Percentiles rank a stretch among this genome's conserved stretches.
Conservation (phyloP, 2,329 filamentous ascomycete species). For the Hymenoscyphus occultus region DNA sequence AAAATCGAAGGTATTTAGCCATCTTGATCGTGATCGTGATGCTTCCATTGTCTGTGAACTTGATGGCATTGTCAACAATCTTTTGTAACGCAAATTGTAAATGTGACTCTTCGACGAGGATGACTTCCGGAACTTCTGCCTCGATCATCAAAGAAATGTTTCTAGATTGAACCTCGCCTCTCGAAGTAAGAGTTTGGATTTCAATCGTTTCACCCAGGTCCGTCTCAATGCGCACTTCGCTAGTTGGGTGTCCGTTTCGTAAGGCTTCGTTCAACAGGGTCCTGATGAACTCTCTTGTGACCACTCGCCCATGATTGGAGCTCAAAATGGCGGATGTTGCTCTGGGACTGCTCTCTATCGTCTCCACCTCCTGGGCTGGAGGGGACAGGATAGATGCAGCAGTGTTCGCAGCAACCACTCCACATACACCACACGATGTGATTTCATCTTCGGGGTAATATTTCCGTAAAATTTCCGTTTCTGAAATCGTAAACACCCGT, state of each 20-base stretch:
- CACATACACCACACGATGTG: constrained; percentile 13
- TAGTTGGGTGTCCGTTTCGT: constrained; percentile 28
- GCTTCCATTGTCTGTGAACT: constrained; percentile 64
- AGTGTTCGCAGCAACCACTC: constrained; percentile 1
- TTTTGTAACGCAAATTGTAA: constrained; percentile 41
- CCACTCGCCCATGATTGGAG: constrained; percentile 27
- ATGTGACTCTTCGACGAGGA: constrained; percentile 49
- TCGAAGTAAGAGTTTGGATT: constrained; percentile 27
- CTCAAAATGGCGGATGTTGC: constrained; percentile 20
- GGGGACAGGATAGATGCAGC: neutral
- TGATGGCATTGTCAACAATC: constrained; percentile 62
- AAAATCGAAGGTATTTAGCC: constrained; percentile 48
- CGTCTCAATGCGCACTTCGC: constrained; percentile 27
- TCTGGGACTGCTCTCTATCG: constrained; percentile 7
- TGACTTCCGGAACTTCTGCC: constrained; percentile 47
- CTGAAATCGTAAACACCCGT: constrained; percentile 28
- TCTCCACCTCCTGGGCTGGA: neutral
- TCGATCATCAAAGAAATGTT: constrained; percentile 41
- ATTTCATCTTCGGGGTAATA: constrained; percentile 16
- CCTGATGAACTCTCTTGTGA: constrained; percentile 33
- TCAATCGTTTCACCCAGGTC: constrained; percentile 32
- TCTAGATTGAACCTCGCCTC: constrained; percentile 31
- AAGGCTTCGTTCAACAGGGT: constrained; percentile 31
- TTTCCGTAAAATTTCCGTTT: constrained; percentile 21
- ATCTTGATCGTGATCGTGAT: constrained; percentile 59